These are phyloP conservation scores for Chenopodium berlandieri DNA, from an alignment of 148 eudicot genomes.

Conservation along the genomic window DNA sequence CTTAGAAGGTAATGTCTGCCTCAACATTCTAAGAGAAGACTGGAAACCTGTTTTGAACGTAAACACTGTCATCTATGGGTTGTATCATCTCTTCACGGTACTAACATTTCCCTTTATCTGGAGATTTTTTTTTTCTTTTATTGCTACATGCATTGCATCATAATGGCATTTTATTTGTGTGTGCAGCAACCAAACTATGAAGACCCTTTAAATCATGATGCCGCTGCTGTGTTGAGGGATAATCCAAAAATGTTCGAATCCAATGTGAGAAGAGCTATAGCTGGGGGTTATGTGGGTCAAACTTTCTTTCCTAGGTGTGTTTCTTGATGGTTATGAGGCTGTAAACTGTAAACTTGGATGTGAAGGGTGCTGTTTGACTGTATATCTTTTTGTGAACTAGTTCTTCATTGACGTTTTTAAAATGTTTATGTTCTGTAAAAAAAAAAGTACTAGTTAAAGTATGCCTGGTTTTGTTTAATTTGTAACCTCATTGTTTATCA, in stretches of 20 bases:
- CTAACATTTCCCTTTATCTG: neutral
- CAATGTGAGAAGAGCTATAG: slow-evolving; percentile 81
- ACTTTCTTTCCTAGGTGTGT: slow-evolving; percentile 65
- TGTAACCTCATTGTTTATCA: too few relatives aligned
- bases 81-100: slow-evolving; percentile 83
- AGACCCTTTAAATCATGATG: slow-evolving; percentile 93
- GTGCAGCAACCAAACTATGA: slow-evolving; percentile 88
- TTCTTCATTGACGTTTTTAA: too few relatives aligned
- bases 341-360: slow-evolving; percentile 24
- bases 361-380: neutral
- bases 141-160: neutral
- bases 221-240: slow-evolving; percentile 88
- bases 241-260: slow-evolving; percentile 76
- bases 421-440: too few relatives aligned
- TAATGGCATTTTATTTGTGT: neutral
- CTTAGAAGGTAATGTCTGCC: slow-evolving; percentile 90
- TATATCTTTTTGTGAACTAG: too few relatives aligned
- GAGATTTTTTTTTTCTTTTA: neutral
- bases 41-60: slow-evolving; percentile 88
- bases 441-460: too few relatives aligned
- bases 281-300: slow-evolving; percentile 85
- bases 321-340: slow-evolving; percentile 18
- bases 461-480: too few relatives aligned
- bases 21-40: slow-evolving; percentile 90
- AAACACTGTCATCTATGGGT: slow-evolving; percentile 69